Evolutionary conservation across 208 protist genomes (phyloP).

Genomic region (Acanthamoeba lenticulata): DNA sequence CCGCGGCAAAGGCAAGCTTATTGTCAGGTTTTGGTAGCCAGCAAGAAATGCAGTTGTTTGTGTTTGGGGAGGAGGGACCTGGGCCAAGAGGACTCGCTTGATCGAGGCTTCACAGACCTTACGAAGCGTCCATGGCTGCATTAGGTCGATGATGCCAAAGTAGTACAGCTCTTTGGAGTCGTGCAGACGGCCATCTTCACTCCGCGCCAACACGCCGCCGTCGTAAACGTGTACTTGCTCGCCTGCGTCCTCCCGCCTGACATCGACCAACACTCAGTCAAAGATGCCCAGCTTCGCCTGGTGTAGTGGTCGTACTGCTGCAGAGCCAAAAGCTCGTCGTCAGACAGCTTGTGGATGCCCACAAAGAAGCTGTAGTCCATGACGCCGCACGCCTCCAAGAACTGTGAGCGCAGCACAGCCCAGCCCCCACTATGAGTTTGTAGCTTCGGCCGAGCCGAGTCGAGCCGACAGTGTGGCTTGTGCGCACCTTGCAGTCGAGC

Average conservation of each 20-base stretch:
- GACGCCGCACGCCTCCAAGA: conserved; percentile 35
- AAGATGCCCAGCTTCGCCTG: too few species aligned
- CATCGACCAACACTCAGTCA: too few species aligned
- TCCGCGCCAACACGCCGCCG: background rate
- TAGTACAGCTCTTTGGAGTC: conserved; percentile 19
- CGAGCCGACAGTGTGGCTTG: too few species aligned
- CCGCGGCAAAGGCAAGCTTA: background rate
- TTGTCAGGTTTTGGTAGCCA: background rate
- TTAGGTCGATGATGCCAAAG: conserved; percentile 38
- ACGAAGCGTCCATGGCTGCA: conserved; percentile 59
- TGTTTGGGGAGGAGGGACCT: background rate
- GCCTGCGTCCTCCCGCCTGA: background rate
- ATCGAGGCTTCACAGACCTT: conserved; percentile 11
- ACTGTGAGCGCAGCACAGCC: background rate
- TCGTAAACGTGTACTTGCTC: background rate
- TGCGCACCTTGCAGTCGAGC: background rate
- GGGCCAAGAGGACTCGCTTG: conserved; percentile 20
- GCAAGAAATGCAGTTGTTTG: too few species aligned
- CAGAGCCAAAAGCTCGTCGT: background rate
- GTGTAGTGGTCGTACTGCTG: background rate
- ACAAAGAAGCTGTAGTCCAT: conserved; percentile 67
- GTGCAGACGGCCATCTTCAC: background rate
- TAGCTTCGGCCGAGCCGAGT: too few species aligned
- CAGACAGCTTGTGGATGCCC: conserved; percentile 1
- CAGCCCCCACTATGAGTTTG: background rate